Evolutionary conservation across 805 yeast genomes (phyloP).

Genomic region (Blastobotrys mokoenaii): DNA sequence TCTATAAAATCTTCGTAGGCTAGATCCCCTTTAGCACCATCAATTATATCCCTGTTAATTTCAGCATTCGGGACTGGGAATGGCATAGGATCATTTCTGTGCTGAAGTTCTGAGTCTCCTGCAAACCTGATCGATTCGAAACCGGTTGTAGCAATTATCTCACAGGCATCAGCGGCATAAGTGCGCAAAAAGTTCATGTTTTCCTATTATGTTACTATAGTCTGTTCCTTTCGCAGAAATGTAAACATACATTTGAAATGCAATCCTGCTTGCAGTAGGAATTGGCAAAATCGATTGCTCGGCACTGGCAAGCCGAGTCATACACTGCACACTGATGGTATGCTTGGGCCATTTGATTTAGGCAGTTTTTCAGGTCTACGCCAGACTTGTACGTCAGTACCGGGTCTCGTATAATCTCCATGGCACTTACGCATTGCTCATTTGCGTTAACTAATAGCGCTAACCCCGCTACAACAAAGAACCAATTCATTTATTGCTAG

Average conservation of each 20-base stretch:
- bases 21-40: not conserved
- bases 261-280: constrained; percentile 1
- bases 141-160: not conserved
- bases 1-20: not conserved
- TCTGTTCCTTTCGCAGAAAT: no score
- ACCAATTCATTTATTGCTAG: no score
- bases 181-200: not conserved
- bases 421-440: no score
- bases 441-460: no score
- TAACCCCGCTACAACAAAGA: no score
- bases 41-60: not conserved
- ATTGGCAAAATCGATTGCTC: constrained; percentile 1
- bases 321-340: constrained; percentile 2
- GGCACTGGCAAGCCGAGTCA: constrained; percentile 6
- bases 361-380: not conserved
- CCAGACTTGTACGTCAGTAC: no score
- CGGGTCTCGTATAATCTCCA: no score
- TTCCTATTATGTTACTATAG: no score
- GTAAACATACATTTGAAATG: not conserved
- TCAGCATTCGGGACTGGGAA: constrained; percentile 5
- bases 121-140: constrained; percentile 14
- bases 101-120: constrained; percentile 14
- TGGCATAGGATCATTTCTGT: constrained; percentile 14
- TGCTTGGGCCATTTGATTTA: constrained; percentile 2
- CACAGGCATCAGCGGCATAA: constrained; percentile 6